These are phyloP conservation scores for Colletotrichum costaricense DNA, from an alignment of 2,329 filamentous ascomycete genomes.

Conservation along the genomic window DNA sequence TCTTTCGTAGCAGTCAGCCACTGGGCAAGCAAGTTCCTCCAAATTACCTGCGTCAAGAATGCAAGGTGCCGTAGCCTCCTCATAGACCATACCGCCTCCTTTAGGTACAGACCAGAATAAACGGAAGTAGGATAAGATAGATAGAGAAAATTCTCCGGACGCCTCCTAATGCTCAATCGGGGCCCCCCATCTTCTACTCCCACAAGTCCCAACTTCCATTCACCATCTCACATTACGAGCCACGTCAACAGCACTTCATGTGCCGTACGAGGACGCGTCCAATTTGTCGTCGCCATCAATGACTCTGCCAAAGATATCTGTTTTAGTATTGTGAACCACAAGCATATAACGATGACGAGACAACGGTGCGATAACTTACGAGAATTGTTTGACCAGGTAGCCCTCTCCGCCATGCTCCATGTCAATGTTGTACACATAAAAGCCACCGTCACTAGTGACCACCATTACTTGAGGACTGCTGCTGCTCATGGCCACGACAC, in stretches of 20 bases:
- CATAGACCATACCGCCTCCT: neutral
- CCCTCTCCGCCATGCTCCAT: constrained; percentile 95
- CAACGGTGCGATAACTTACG: constrained; percentile 67
- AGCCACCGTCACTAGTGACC: constrained; percentile 93
- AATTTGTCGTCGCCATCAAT: constrained; percentile 67
- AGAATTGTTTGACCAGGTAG: constrained; percentile 89
- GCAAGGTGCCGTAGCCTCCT: constrained; percentile 11
- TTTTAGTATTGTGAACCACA: neutral
- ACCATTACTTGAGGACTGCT: constrained; percentile 98
- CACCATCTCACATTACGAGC: neutral
- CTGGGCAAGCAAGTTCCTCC: neutral
- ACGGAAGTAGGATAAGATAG: neutral
- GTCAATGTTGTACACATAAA: constrained; percentile 95
- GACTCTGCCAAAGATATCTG: constrained; percentile 50
- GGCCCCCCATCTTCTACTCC: neutral
- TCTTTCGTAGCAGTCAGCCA: neutral
- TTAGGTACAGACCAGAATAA: neutral
- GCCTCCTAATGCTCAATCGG: constrained; percentile 22
- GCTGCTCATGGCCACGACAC: constrained; percentile 97
- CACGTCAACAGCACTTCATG: constrained; percentile 35
- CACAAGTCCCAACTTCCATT: neutral
- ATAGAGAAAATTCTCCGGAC: constrained; percentile 1
- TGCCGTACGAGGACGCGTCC: constrained; percentile 59
- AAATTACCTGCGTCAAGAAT: constrained; percentile 1
- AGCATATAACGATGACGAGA: neutral